Base-by-base conservation (phyloP, 495 filamentous ascomycete genomes). In the Parathielavia hyrcaniae region DNA sequence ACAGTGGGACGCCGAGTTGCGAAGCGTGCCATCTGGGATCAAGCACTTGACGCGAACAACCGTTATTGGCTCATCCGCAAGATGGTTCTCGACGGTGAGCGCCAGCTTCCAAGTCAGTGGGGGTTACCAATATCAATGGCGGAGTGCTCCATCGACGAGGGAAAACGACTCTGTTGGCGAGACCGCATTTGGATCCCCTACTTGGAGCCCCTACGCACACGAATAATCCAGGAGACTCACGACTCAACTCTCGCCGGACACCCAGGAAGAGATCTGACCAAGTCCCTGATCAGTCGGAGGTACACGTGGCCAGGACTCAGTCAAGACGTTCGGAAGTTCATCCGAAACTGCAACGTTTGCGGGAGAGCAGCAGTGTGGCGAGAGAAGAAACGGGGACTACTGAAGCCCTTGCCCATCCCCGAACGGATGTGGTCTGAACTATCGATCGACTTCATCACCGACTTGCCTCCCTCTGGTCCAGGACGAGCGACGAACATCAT, bases 21-120 rank as follows among this genome's bases (percentile, higher is more conserved):
- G n/a, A n/a, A n/a, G n/a, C 30, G 50, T 64, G 3, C 22, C 30
- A 0, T 77, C 73, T 30, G 26, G 26, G 26, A 30, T 3, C 26
- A 30, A 6, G 26, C 26, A 30, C 26, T 30, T 2, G 3, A 30
- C 3, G 26, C 26, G 6, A 30, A 30, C 26, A 30, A 30, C 26
- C 2, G 26, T 2, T 30, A 30, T 30, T 30, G 26, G 26, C 6
- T 30, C 3, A 30, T 30, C 26, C 26, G 26, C 26, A 2, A 2
- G 6, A 30, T 30, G 6, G 26, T 30, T 30, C 2, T 3, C 3
- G 26, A 30, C 3, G 26, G 26, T 30, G 26, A 2, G 6, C 2
- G 26, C 3, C 26, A 30, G 26, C 6, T 30, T 6, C 26, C 6
- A 2, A 30, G 6, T 11, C 16, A 43, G 2, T 43, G n/a, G n/a